Percentiles rank a stretch among this genome's conserved stretches.
Evolutionary conservation across 345 rosid genomes (phyloP).

Genomic region (Eutrema yunnanense): DNA sequence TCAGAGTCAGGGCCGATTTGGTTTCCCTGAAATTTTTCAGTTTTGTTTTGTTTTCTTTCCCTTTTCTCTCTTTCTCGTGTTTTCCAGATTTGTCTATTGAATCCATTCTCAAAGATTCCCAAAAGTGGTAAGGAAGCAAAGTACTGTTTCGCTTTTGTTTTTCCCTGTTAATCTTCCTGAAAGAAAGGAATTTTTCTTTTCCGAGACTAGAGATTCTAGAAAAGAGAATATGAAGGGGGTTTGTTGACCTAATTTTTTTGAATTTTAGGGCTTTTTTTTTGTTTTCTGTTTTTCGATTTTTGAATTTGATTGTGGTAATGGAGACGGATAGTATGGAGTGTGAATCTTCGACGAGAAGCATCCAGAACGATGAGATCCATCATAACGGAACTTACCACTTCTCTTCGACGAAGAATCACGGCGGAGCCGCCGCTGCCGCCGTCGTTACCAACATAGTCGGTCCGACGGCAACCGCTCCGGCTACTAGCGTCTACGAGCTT

Average conservation of each 20-base stretch:
- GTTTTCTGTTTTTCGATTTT: background rate
- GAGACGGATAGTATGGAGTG: constrained; percentile 80
- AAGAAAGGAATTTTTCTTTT: constrained; percentile 19
- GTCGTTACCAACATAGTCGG: constrained; percentile 40
- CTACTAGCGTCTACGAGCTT: constrained; percentile 91
- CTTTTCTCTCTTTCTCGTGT: constrained; percentile 12
- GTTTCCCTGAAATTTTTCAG: constrained; percentile 18
- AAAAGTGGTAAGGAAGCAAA: constrained; percentile 30
- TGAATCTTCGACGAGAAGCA: constrained; percentile 54
- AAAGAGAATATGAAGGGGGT: background rate
- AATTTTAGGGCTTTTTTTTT: constrained; percentile 16
- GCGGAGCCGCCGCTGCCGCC: constrained; percentile 23
- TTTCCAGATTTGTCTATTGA: constrained; percentile 19
- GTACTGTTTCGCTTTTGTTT: background rate
- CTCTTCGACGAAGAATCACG: constrained; percentile 53
- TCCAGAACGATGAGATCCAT: constrained; percentile 70
- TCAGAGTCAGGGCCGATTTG: constrained; percentile 25
- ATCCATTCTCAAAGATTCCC: constrained; percentile 18
- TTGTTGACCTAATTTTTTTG: background rate
- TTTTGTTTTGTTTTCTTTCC: background rate
- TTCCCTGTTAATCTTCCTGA: constrained; percentile 9
- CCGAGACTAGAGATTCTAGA: constrained; percentile 1
- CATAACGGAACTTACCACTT: constrained; percentile 44
- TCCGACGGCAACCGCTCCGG: constrained; percentile 58
- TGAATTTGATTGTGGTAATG: constrained; percentile 33